Conservation (phyloP, 2,329 filamentous ascomycete species). For the Colletotrichum tropicicola region DNA sequence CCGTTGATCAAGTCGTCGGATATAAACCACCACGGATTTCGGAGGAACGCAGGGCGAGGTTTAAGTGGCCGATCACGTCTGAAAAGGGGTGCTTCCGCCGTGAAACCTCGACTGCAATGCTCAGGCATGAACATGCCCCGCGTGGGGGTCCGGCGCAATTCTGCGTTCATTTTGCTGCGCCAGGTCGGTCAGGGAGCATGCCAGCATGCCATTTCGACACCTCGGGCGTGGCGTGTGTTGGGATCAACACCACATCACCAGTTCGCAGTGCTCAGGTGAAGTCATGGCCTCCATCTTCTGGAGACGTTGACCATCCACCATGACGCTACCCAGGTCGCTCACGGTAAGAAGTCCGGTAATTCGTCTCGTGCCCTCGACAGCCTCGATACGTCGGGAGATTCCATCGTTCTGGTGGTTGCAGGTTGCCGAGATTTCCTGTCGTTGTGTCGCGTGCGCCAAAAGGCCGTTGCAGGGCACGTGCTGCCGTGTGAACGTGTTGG, state of each 20-base stretch:
- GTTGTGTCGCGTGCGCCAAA: background rate
- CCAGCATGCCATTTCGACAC: slow-evolving; percentile 16
- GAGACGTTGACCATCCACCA: slow-evolving; percentile 1
- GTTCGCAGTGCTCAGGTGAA: slow-evolving; percentile 15
- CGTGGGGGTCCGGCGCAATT: slow-evolving; percentile 25
- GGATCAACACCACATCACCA: slow-evolving; percentile 20
- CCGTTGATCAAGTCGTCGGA: slow-evolving; percentile 9
- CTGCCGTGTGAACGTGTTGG: background rate
- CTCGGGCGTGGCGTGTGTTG: slow-evolving; percentile 12
- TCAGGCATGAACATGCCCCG: slow-evolving; percentile 27
- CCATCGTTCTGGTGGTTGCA: background rate
- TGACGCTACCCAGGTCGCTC: slow-evolving; percentile 3
- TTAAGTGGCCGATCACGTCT: slow-evolving; percentile 23
- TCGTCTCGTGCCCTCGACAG: background rate
- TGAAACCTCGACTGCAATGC: slow-evolving; percentile 5
- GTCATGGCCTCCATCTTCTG: slow-evolving; percentile 12
- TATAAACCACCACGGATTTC: slow-evolving; percentile 19
- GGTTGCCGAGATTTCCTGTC: background rate
- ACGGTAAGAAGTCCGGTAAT: slow-evolving; percentile 2
- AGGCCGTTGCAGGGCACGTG: background rate
- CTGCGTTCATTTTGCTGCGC: slow-evolving; percentile 5
- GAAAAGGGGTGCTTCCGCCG: slow-evolving; percentile 26
- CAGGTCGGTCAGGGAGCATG: slow-evolving; percentile 15
- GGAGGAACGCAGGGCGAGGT: slow-evolving; percentile 9
- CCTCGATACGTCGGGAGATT: background rate